These are phyloP conservation scores for Tolypocladium cylindrosporum DNA, from an alignment of 2,329 filamentous ascomycete species.

Conservation along the genomic window DNA sequence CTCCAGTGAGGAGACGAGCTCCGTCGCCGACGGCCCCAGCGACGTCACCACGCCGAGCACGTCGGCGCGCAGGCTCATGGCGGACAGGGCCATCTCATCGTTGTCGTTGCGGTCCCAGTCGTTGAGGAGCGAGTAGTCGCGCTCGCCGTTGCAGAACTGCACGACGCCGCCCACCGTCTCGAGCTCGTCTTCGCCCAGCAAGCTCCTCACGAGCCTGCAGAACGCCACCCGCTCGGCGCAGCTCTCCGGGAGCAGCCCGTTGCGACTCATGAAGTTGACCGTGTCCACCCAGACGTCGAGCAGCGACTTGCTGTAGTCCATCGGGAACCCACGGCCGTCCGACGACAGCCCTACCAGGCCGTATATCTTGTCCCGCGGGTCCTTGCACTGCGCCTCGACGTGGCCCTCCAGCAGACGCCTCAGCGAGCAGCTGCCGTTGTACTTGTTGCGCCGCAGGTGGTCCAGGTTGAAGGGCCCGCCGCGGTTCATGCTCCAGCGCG, in stretches of 20 bases:
- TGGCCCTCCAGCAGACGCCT: constrained; percentile 5
- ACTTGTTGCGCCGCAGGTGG: constrained; percentile 4
- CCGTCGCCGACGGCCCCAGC: constrained; percentile 2
- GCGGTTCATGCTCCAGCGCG: not conserved
- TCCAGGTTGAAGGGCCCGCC: constrained; percentile 4
- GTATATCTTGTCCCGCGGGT: constrained; percentile 16
- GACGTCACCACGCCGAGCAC: constrained; percentile 4
- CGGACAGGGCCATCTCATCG: constrained; percentile 4
- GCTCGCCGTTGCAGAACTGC: not conserved
- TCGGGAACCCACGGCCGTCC: constrained; percentile 7
- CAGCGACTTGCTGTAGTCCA: constrained; percentile 13
- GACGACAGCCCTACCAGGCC: constrained; percentile 12
- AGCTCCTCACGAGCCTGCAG: constrained; percentile 2
- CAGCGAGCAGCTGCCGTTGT: constrained; percentile 7
- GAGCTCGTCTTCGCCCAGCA: constrained; percentile 5
- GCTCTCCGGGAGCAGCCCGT: constrained; percentile 1
- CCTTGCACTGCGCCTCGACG: constrained; percentile 4
- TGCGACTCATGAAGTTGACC: constrained; percentile 8
- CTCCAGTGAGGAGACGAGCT: constrained; percentile 5
- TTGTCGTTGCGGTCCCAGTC: not conserved
- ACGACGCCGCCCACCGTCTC: constrained; percentile 5
- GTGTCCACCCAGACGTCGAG: constrained; percentile 14
- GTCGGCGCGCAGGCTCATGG: constrained; percentile 1
- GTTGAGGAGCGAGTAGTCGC: constrained; percentile 1
- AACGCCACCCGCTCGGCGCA: constrained; percentile 2